Conservation (phyloP, 306 rosid genomes). For the Begonia loranthoides region DNA sequence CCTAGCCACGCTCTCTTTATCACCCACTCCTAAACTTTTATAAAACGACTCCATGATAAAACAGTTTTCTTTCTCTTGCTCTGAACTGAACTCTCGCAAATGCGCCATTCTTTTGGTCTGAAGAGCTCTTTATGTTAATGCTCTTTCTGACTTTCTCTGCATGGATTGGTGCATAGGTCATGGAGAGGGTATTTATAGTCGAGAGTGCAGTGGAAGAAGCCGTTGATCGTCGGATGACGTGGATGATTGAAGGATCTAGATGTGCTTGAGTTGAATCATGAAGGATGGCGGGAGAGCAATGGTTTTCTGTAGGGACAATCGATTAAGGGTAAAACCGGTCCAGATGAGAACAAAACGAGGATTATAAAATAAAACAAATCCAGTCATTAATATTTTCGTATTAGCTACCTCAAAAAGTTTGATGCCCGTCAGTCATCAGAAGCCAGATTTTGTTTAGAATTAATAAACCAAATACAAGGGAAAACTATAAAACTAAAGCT, state of each 20-base stretch:
- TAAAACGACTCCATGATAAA: conserved; percentile 39
- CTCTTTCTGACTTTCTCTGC: not conserved
- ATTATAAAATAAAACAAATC: not conserved
- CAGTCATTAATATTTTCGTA: too few species aligned
- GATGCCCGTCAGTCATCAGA: too few species aligned
- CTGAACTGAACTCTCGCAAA: not conserved
- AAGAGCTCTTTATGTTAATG: not conserved
- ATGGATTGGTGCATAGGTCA: not conserved
- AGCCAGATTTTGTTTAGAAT: too few species aligned
- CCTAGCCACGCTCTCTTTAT: conserved; percentile 22
- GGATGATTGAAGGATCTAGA: not conserved
- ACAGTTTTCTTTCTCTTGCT: conserved; percentile 29
- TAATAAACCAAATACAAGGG: too few species aligned
- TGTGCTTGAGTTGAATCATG: not conserved
- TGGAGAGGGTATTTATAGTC: not conserved
- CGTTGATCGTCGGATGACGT: not conserved
- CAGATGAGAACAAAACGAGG: not conserved
- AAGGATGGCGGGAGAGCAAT: not conserved
- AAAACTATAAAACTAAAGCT: too few species aligned
- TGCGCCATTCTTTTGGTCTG: not conserved
- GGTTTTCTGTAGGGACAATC: not conserved
- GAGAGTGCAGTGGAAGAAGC: not conserved
- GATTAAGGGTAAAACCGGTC: not conserved
- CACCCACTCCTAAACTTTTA: conserved; percentile 40
- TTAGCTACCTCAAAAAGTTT: too few species aligned